Base-by-base conservation (phyloP, 2,329 filamentous ascomycete genomes). In the Myriosclerotinia scirpicola region DNA sequence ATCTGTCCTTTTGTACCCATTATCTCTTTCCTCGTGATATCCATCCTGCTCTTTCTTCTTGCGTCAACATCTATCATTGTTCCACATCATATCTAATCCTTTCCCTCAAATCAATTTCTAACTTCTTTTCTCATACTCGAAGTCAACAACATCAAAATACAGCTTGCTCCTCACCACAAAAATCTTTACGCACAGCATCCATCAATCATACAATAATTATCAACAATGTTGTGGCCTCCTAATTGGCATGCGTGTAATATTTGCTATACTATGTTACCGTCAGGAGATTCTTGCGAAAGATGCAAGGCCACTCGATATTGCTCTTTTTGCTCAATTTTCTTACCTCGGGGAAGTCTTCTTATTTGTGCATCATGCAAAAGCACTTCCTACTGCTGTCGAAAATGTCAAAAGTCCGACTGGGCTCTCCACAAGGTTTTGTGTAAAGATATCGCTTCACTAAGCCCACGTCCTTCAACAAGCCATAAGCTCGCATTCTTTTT, bases 211-310 rank as follows among this genome's bases (percentile, higher is more conserved):
- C 8, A 2, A 12, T 4, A 3, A 44, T 12, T 0, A 12, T 56
- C 8, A 20, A 20, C 22, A 2, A 44, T 7, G 4, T 30, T 20
- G 22, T 2, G 0, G 3, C 17, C 5, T 14, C 1, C 7, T 20
- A 0, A 7, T 7, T 14, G 2, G 2, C 11, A 8, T 6, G 30
- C 5, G 26, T 42, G 54, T 38, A n/a, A n/a, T n/a, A n/a, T n/a
- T n/a, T n/a, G n/a, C n/a, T n/a, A n/a, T n/a, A n/a, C n/a, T n/a
- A n/a, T n/a, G n/a, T n/a, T n/a, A n/a, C n/a, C n/a, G n/a, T 40
- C 54, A 38, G 11, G 30, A 34, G 2, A 34, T 2, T 34, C 30
- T 34, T 34, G 30, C 30, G 30, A 34, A 34, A 34, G 4, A 34
- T 34, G 4, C 30, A 34, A 34, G 30, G 4, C 6, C 30, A 34